Percentiles rank a stretch among this genome's conserved stretches.
These are phyloP conservation scores for Tulasnella sp. DNA, from an alignment of 768 basidiomycete species.

Conservation along the genomic window DNA sequence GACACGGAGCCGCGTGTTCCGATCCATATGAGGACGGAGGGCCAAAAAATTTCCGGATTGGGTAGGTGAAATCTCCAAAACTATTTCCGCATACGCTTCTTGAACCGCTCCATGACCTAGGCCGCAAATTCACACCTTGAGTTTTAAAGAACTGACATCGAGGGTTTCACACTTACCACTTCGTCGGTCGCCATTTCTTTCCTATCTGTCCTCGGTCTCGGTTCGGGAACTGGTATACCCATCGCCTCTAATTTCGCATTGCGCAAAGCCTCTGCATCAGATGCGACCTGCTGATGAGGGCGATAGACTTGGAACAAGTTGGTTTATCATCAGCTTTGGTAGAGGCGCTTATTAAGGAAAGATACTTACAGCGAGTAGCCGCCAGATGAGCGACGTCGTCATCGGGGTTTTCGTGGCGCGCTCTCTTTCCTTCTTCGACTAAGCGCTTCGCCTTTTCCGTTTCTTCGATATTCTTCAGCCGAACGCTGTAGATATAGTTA, in stretches of 20 bases:
- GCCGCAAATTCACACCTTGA: neutral
- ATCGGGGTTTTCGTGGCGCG: constrained; percentile 46
- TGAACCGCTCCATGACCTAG: constrained; percentile 94
- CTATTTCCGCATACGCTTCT: constrained; percentile 70
- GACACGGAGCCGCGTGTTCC: neutral
- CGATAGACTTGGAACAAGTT: constrained; percentile 61
- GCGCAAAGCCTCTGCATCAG: constrained; percentile 78
- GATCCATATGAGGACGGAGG: neutral
- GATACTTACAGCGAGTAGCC: constrained; percentile 77
- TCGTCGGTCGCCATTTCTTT: constrained; percentile 88
- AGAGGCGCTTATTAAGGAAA: neutral
- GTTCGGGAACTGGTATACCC: constrained; percentile 43
- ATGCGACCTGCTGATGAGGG: constrained; percentile 75
- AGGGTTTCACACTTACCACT: constrained; percentile 49
- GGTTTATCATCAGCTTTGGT: neutral
- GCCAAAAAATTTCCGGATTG: neutral
- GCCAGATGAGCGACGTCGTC: constrained; percentile 80
- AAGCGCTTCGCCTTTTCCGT: constrained; percentile 93
- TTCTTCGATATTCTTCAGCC: constrained; percentile 93
- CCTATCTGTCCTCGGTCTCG: constrained; percentile 43
- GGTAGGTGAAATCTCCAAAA: neutral
- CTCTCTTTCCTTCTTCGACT: constrained; percentile 69
- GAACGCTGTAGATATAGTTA: constrained; percentile 50
- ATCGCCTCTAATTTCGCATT: constrained; percentile 86
- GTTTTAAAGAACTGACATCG: neutral